Evolutionary conservation across 176 grass and related monocot species (phyloP).

Genomic region (Avena atlantica): DNA sequence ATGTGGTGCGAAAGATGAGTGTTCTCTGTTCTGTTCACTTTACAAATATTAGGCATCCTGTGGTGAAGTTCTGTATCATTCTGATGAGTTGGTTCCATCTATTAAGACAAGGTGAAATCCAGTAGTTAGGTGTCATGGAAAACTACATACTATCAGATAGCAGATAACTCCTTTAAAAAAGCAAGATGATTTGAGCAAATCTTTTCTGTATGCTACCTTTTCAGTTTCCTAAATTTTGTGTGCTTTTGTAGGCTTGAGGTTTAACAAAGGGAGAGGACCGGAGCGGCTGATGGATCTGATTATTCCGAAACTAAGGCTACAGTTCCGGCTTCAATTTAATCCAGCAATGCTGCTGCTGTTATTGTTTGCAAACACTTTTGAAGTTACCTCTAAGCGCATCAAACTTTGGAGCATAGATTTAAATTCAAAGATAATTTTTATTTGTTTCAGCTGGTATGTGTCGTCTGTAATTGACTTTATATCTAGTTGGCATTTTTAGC

Average conservation of each 20-base stretch:
- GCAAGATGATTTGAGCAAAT: background rate
- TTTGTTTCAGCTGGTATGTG: too few species aligned
- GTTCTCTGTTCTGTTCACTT: background rate
- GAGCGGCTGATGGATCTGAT: background rate
- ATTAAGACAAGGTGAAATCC: background rate
- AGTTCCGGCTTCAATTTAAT: background rate
- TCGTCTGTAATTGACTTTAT: too few species aligned
- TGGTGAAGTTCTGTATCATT: too few species aligned
- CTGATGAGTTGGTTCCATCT: too few species aligned
- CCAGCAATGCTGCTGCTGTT: background rate
- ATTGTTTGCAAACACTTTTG: background rate
- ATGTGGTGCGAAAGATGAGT: background rate
- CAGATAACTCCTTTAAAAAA: background rate
- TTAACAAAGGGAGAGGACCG: background rate
- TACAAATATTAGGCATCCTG: background rate
- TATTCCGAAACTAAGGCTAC: background rate
- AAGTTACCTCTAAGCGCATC: background rate
- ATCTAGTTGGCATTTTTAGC: too few species aligned
- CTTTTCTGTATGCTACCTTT: background rate
- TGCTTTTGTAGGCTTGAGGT: background rate
- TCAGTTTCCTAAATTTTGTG: background rate
- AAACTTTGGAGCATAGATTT: background rate
- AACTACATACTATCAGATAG: background rate
- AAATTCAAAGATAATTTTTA: too few species aligned
- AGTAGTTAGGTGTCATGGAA: background rate